Percentiles rank a stretch among this genome's conserved stretches.
Evolutionary conservation across 1,139 yeast species (phyloP).

Genomic region (Yamadazyma sp.): DNA sequence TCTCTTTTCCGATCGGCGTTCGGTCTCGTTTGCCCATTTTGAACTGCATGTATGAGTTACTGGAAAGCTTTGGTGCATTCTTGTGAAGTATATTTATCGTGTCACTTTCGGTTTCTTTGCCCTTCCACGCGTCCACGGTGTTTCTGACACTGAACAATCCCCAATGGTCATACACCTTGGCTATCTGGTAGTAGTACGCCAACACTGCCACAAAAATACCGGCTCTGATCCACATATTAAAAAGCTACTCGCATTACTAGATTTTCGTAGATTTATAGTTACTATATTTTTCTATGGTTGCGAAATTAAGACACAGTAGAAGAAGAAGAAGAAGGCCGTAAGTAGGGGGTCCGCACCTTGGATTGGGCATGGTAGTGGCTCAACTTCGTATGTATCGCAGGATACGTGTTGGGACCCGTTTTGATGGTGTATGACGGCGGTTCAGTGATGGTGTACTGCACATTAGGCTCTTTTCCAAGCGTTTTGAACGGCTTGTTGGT

Average conservation of each 20-base stretch:
- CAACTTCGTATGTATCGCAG: constrained; percentile 6
- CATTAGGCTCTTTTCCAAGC: constrained; percentile 6
- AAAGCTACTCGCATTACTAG: too few species aligned
- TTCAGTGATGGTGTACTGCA: constrained; percentile 15
- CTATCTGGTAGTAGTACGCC: constrained; percentile 16
- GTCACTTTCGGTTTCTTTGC: background rate
- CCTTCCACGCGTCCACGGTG: background rate
- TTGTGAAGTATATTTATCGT: constrained; percentile 4
- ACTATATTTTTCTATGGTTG: too few species aligned
- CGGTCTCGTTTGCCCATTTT: constrained; percentile 29
- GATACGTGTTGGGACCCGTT: constrained; percentile 8
- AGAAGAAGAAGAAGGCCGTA: background rate
- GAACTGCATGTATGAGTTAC: constrained; percentile 42
- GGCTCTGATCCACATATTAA: too few species aligned
- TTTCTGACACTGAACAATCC: background rate
- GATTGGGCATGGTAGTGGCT: constrained; percentile 9
- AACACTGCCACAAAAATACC: constrained; percentile 12
- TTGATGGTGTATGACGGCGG: constrained; percentile 11
- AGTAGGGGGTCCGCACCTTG: constrained; percentile 1
- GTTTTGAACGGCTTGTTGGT: constrained; percentile 4
- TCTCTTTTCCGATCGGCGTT: constrained; percentile 43
- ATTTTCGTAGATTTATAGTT: too few species aligned
- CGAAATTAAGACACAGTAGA: too few species aligned
- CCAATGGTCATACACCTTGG: background rate
- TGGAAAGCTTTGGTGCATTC: constrained; percentile 33